These are phyloP conservation scores for Daldinia sp. DNA, from an alignment of 2,329 filamentous ascomycete species.

Conservation along the genomic window DNA sequence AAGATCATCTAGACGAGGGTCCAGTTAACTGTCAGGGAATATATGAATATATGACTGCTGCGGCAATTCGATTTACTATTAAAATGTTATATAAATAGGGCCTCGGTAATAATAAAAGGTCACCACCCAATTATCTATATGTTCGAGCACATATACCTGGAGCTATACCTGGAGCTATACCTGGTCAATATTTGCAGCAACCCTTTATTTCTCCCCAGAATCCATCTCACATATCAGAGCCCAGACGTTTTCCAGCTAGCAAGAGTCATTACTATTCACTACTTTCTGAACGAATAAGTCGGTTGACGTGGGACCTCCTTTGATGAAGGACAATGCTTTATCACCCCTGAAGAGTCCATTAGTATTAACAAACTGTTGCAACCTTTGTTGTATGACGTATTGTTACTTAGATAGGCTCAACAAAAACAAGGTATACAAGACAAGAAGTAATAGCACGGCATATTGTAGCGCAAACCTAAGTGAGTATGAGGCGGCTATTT, in stretches of 20 bases:
- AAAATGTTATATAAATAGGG: neutral
- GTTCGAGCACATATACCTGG: no score
- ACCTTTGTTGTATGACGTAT: slow-evolving; percentile 9
- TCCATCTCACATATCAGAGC: no score
- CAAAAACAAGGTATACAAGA: neutral
- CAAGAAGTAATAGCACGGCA: neutral
- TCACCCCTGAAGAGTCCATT: no score
- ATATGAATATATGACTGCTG: neutral
- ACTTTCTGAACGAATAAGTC: neutral
- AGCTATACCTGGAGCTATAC: no score
- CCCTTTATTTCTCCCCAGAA: no score
- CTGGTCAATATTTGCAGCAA: no score
- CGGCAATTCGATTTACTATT: neutral
- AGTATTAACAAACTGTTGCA: neutral
- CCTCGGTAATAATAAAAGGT: neutral
- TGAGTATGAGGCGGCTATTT: neutral
- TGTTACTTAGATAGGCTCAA: neutral
- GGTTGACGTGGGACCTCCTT: neutral
- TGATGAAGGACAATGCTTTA: neutral
- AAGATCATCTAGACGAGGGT: neutral
- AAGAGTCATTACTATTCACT: neutral
- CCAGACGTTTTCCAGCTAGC: no score
- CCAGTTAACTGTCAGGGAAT: neutral
- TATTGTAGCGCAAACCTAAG: neutral
- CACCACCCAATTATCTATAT: no score